Base-by-base conservation (phyloP, 1,139 yeast genomes). In the Yamadazyma epiphylla region DNA sequence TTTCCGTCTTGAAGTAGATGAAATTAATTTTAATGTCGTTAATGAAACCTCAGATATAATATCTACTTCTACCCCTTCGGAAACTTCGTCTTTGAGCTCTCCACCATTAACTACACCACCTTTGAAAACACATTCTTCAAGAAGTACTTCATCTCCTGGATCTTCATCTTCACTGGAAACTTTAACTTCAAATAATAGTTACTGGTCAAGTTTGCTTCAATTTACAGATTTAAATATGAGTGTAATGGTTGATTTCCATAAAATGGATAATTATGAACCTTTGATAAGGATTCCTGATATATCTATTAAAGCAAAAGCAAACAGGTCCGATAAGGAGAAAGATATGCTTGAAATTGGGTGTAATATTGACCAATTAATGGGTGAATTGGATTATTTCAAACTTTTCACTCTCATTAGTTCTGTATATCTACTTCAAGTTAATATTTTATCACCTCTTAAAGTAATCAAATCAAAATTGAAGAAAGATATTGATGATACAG, bases 361-460 rank as follows among this genome's bases (percentile, higher is more conserved):
- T 17, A 45, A 49, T 11, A 37, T 62, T 12, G 58, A 60, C 10
- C 52, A 55, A 11, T 25, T 70, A 1, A 59, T 53, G 20, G 46
- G 61, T 2, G 44, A 55, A n/a, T 58, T 70, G 28, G 78, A 80
- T 27, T 53, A 70, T 9, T 68, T 66, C 41, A 70, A 74, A 19
- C 55, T 72, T 15, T 79, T 78, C 46, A 60, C 73, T 1, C 39
- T 76, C 0, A 49, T 78, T 11, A 83, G 88, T 2, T 58, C 78
- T 6, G 41, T 75, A 3, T 75, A 74, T 43, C 51, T 80, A 10
- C 41, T 80, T 12, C 61, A 66, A 31, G 75, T 75, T 39, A 63
- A 71, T 4, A 36, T 77, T 3, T 30, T 69, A 5, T 54, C 55
- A 34, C 79, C 70, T 27, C 41, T 54, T 12, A 53, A 42, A 32